Base-by-base conservation (phyloP, 2,329 filamentous ascomycete species). In the Ceratocystis colombiana region DNA sequence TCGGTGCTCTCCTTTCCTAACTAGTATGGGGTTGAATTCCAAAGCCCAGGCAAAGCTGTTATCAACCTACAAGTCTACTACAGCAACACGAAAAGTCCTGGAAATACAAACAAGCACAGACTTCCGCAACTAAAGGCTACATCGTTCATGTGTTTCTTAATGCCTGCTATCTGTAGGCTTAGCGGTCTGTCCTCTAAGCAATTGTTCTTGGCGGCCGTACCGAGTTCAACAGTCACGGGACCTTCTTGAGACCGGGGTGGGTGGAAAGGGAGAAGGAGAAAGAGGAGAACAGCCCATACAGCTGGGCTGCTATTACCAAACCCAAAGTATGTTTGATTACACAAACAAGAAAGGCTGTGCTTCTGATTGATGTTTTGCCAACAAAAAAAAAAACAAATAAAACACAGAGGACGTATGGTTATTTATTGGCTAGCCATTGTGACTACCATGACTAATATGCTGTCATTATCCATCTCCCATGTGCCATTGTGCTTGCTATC, bases 401-500 rank as follows among this genome's bases (percentile, higher is more conserved):
- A 37, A 37, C 33, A 37, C 10, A 12, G 10, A 37, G 3, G 10
- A 12, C 33, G 10, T 37, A 37, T 37, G 8, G 33, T 37, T 37
- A 37, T 37, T 37, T 37, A 12, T 37, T 12, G 10, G 10, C 33
- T 1, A 12, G 8, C 33, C 2, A 37, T 37, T 37, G 10, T 3
- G 33, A 37, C 48, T 25, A 25, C 20, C 12, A 12, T 25, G 10
- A 3, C 53, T 17, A 37, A 37, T 37, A 33, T 59, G 53, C 53
- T 59, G 28, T 53, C 48, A 25, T 28, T 25, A 25, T 53, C 48
- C 20, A 25, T 2, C 53, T 59, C 10, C 7, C 53, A 17, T 57
- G 22, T 57, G 22, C 17, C 17, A 7, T 57, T 30, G 22, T 57
- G 53, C 53, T 57, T 57, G 53, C 46, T 50, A 50, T 37, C 46